Conservation (phyloP, 805 yeast genomes). For the Starmerella riodocensis region DNA sequence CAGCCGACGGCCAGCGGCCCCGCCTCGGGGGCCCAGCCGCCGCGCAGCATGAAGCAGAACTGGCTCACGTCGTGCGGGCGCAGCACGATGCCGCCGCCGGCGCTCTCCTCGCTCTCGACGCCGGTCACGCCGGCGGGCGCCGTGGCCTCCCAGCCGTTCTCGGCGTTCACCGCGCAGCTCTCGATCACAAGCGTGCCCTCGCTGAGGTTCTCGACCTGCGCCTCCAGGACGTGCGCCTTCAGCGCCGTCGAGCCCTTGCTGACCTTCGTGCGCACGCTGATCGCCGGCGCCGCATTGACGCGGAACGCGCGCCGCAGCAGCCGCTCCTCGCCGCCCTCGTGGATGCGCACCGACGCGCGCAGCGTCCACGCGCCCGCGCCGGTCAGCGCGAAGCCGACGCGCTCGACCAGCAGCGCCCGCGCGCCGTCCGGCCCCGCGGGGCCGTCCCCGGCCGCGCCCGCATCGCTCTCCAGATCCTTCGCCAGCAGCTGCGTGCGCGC, state of each 20-base stretch:
- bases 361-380: conserved; percentile 24
- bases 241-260: conserved; percentile 13
- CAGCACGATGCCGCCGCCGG: conserved; percentile 14
- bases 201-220: conserved; percentile 28
- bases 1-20: conserved; percentile 24
- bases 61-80: conserved; percentile 25
- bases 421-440: too few species aligned
- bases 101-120: neutral
- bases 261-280: conserved; percentile 24
- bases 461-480: too few species aligned
- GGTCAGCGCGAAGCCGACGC: conserved; percentile 18
- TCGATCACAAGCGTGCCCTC: conserved; percentile 23
- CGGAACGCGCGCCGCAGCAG: conserved; percentile 22
- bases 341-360: conserved; percentile 20
- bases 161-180: conserved; percentile 22
- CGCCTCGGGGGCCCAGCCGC: conserved; percentile 14
- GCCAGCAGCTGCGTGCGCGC: conserved; percentile 1
- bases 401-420: neutral
- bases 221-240: conserved; percentile 21
- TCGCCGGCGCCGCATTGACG: conserved; percentile 25
- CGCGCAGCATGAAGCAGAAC: conserved; percentile 19
- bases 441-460: too few species aligned
- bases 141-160: conserved; percentile 20
- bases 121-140: conserved; percentile 3
- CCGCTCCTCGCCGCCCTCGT: conserved; percentile 9